Conservation (phyloP, 129 eudicot genomes). For the Flaveria trinervia region DNA sequence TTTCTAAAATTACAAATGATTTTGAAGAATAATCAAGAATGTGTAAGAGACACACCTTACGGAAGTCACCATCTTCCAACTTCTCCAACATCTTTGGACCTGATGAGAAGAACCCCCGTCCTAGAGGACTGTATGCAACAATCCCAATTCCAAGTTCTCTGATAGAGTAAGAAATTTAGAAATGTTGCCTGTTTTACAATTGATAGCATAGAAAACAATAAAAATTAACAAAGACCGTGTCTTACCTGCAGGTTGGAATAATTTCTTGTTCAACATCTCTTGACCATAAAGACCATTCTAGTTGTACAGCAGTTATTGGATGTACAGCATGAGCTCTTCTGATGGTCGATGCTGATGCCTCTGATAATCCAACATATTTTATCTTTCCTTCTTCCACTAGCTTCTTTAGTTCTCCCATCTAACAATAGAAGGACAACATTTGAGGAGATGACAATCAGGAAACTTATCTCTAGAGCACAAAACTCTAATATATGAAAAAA, state of each 20-base stretch:
- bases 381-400: slow-evolving; percentile 13
- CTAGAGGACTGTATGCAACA: slow-evolving; percentile 12
- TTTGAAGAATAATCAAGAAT: not conserved
- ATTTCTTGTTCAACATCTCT: slow-evolving; percentile 12
- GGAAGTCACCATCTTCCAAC: slow-evolving; percentile 2
- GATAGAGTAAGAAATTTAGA: not conserved
- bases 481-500: not conserved
- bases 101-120: slow-evolving; percentile 5
- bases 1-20: not conserved
- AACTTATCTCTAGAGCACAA: not conserved
- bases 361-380: slow-evolving; percentile 5
- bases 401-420: slow-evolving; percentile 13
- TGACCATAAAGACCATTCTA: slow-evolving; percentile 10
- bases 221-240: not conserved
- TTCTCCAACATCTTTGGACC: slow-evolving; percentile 7
- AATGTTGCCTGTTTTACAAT: not conserved
- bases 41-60: not conserved
- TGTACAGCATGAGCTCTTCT: slow-evolving; percentile 10
- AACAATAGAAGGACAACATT: slow-evolving; percentile 2
- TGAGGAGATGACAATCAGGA: not conserved
- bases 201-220: not conserved
- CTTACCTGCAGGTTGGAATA: slow-evolving; percentile 5
- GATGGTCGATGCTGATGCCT: slow-evolving; percentile 5
- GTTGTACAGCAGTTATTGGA: slow-evolving; percentile 8
- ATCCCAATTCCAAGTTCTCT: slow-evolving; percentile 9